Percentiles rank a stretch among this genome's conserved stretches.
Conservation (phyloP, 1,284 basidiomycete genomes). For the Trichosporon asahii region DNA sequence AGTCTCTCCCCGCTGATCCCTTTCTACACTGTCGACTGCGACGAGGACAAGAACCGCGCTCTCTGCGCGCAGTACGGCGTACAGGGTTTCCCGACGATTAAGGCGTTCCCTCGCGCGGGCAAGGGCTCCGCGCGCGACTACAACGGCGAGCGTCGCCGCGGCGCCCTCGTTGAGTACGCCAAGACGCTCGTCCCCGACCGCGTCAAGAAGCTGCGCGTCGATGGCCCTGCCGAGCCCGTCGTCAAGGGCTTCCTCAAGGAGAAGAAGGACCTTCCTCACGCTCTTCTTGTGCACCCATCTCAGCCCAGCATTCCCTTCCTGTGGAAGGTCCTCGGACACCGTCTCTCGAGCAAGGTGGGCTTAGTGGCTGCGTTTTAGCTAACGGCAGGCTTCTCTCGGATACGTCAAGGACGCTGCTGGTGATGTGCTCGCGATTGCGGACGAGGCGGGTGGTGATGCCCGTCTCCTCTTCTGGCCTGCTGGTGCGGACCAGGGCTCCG, state of each 20-base stretch:
- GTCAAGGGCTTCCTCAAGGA: slow-evolving; percentile 34
- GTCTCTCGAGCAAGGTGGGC: slow-evolving; percentile 59
- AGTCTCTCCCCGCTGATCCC: slow-evolving; percentile 79
- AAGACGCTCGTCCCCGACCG: slow-evolving; percentile 67
- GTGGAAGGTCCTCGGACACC: slow-evolving; percentile 79
- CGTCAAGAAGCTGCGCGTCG: slow-evolving; percentile 61
- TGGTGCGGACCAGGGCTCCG: slow-evolving; percentile 24
- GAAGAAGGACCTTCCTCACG: slow-evolving; percentile 61
- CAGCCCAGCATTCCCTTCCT: slow-evolving; percentile 70
- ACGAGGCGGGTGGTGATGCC: slow-evolving; percentile 35
- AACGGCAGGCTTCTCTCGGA: slow-evolving; percentile 59
- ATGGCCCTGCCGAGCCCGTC: slow-evolving; percentile 53
- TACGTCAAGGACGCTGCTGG: slow-evolving; percentile 62
- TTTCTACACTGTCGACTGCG: slow-evolving; percentile 86
- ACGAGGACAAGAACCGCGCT: slow-evolving; percentile 73
- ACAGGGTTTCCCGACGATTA: slow-evolving; percentile 89
- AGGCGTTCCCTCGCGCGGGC: slow-evolving; percentile 73
- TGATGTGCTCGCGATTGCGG: slow-evolving; percentile 53
- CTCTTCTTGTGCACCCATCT: slow-evolving; percentile 69
- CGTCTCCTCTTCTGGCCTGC: slow-evolving; percentile 40
- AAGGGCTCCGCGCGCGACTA: slow-evolving; percentile 66
- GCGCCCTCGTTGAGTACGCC: slow-evolving; percentile 72
- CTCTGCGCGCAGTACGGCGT: slow-evolving; percentile 81
- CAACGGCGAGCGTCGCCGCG: slow-evolving; percentile 69
- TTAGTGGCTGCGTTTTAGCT: no score